Conservation (phyloP, 1,139 yeast genomes). For the Debaryomyces psychrophilus region DNA sequence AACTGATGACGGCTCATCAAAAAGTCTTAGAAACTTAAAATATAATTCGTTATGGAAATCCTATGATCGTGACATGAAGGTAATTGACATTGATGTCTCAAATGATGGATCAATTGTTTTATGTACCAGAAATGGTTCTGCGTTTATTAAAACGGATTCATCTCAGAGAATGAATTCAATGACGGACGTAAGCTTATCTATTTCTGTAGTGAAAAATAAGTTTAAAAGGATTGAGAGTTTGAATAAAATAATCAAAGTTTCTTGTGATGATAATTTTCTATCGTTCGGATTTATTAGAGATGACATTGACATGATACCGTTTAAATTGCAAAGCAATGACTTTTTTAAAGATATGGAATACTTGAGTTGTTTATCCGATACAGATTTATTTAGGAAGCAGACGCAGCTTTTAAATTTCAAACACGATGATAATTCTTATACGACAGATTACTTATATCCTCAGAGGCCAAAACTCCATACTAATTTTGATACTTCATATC, state of each 20-base stretch:
- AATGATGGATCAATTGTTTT: slow-evolving; percentile 70
- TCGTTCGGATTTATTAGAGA: slow-evolving; percentile 73
- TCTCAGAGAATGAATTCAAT: slow-evolving; percentile 35
- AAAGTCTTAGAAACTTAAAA: slow-evolving; percentile 36
- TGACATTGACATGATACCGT: slow-evolving; percentile 59
- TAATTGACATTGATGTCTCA: slow-evolving; percentile 66
- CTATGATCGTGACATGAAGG: slow-evolving; percentile 51
- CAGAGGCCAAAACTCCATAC: slow-evolving; percentile 13
- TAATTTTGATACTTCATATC: not conserved
- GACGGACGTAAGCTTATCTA: slow-evolving; percentile 30
- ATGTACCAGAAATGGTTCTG: slow-evolving; percentile 70
- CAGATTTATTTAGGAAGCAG: slow-evolving; percentile 35
- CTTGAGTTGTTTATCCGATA: slow-evolving; percentile 48
- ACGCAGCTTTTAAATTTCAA: slow-evolving; percentile 32
- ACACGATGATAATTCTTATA: slow-evolving; percentile 26
- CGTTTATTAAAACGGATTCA: slow-evolving; percentile 40
- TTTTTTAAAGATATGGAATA: slow-evolving; percentile 51
- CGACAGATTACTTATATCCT: slow-evolving; percentile 33
- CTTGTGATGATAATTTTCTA: slow-evolving; percentile 66
- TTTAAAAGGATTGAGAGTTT: slow-evolving; percentile 57
- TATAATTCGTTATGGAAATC: slow-evolving; percentile 56
- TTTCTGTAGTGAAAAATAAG: slow-evolving; percentile 42
- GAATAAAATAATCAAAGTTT: slow-evolving; percentile 59
- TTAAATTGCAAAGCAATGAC: slow-evolving; percentile 46
- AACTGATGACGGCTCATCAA: slow-evolving; percentile 26